These are phyloP conservation scores for Peniophora sp. DNA, from an alignment of 1,284 basidiomycete genomes.

Conservation along the genomic window DNA sequence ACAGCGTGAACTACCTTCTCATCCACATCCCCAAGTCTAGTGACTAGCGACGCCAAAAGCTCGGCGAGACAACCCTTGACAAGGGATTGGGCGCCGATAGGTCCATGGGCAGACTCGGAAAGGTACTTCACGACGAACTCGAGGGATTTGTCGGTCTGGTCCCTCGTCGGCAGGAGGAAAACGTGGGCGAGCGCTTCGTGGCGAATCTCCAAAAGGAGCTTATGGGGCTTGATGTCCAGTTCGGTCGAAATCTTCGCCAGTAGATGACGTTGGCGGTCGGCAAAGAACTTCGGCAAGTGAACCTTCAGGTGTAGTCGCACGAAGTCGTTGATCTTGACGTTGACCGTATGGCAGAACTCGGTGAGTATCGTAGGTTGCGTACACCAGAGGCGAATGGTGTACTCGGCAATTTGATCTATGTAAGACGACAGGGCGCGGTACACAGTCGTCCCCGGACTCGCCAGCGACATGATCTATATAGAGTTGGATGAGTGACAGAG, in stretches of 20 bases:
- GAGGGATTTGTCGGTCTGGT: conserved; percentile 48
- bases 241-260: conserved; percentile 38
- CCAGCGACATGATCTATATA: conserved; percentile 50
- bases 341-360: conserved; percentile 60
- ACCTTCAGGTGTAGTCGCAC: conserved; percentile 57
- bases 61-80: conserved; percentile 61
- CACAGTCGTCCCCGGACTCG: conserved; percentile 54
- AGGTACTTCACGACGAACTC: conserved; percentile 55
- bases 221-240: conserved; percentile 36
- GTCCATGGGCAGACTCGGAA: conserved; percentile 6
- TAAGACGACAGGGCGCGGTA: conserved; percentile 69
- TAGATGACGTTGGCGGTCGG: conserved; percentile 40
- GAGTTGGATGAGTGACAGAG: not conserved
- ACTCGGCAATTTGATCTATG: conserved; percentile 60
- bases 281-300: conserved; percentile 69
- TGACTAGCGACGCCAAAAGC: conserved; percentile 68
- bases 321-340: conserved; percentile 51
- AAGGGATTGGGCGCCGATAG: conserved; percentile 29
- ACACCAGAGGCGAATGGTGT: conserved; percentile 53
- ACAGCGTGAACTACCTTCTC: conserved; percentile 35
- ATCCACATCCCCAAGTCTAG: conserved; percentile 66
- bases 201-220: conserved; percentile 55
- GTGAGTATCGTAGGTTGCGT: conserved; percentile 50
- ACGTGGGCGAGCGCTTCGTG: conserved; percentile 67
- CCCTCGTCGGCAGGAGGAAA: conserved; percentile 51